A percentile compares a stretch with the other conserved stretches of the same genome.
Evolutionary conservation across 164 flowering plant species (phyloP).

Genomic region (Magnolia sinica): DNA sequence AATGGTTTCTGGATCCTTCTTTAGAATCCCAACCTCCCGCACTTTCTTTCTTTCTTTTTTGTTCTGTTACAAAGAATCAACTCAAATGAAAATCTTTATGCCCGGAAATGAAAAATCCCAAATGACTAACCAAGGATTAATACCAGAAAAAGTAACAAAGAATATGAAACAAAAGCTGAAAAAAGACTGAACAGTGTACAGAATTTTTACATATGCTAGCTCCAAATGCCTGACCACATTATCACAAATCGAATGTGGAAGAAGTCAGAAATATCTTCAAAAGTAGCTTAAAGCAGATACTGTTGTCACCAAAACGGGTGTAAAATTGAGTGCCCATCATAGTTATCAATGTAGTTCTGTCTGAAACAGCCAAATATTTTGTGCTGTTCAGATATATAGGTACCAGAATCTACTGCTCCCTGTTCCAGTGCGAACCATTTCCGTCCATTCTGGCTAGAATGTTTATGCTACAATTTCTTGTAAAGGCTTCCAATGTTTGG

Average conservation of each 20-base stretch:
- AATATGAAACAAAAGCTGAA: not conserved
- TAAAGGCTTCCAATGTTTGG: no score
- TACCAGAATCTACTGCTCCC: no score
- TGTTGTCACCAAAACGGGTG: no score
- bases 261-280: not conserved
- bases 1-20: constrained; percentile 93
- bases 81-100: not conserved
- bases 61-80: constrained; percentile 46
- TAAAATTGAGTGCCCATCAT: no score
- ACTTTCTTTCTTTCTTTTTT: constrained; percentile 98
- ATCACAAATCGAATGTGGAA: not conserved
- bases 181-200: not conserved
- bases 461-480: no score
- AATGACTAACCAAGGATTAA: not conserved
- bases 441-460: no score
- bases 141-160: not conserved
- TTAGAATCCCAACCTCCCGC: constrained; percentile 93
- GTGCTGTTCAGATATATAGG: no score
- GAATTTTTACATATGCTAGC: not conserved
- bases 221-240: not conserved
- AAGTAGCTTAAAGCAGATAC: not conserved
- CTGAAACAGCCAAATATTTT: no score
- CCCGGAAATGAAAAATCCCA: not conserved
- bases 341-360: no score
- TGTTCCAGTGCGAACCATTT: no score